Evolutionary conservation across 441 rosid species (phyloP), one percentile per base, ranked within the genome.

Genomic region (Aquilaria agallochum): DNA sequence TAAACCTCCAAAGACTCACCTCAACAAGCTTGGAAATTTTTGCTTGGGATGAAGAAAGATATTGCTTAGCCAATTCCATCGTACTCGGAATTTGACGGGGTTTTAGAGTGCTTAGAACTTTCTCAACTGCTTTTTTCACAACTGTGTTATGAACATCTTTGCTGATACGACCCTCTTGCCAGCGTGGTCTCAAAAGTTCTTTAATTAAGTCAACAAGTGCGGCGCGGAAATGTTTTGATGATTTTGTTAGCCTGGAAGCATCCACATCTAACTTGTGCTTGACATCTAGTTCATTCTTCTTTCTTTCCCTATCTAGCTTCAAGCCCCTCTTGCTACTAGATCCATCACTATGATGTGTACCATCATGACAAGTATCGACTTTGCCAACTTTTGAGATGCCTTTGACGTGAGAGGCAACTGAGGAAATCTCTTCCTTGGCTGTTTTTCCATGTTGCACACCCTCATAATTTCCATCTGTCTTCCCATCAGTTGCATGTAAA

Each of bases 111-210:
- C 79, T 59, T 60, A 92, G 73, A 73, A 95, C 88, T 79, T 95
- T 92, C 52, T 89, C 96, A 60, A 76, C 75, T 57, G 96, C 78
- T 64, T 76, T 92, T 73, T 80, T 95, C 47, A 86, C 99, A 63
- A 89, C 78, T 65, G 63, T 72, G 75, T 89, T 89, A 76, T 89
- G 97, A 13, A 77, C 88, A 52, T 92, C 92, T 83, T 88, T 89
- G 78, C 77, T 85, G 50, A 95, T 83, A 74, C 70, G 84, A 62
- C 97, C 97, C 45, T 85, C 86, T 31, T 78, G 86, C 99, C 99
- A 95, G 44, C 74, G 53, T 47, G 99, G 97, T 78, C 83, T 87
- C 81, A 92, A 57, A 64, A 84, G 61, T 53, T 86, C 97, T 69
- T 89, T 91, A 45, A 88, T 70, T 52, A 73, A 76, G 55, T 84